Evolutionary conservation across 2,329 filamentous ascomycete genomes (phyloP).

Genomic region (Cadophora luteo-olivacea): DNA sequence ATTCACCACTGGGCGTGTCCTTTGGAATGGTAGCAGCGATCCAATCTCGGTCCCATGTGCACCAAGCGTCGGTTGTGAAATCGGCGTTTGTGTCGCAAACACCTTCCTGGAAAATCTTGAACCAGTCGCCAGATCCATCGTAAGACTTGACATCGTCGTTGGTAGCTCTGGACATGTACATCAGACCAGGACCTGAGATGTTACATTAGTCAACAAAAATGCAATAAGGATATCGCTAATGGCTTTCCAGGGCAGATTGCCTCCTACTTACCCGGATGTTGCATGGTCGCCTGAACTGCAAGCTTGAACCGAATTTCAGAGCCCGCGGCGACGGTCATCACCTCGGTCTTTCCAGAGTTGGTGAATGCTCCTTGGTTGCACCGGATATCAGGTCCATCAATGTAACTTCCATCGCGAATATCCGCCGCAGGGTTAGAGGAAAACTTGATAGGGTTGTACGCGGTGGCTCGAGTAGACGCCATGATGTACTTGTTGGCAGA

Average conservation of each 20-base stretch:
- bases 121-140: conserved; percentile 36
- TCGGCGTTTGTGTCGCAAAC: conserved; percentile 23
- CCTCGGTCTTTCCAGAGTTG: conserved; percentile 10
- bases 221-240: not conserved
- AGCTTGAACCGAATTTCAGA: conserved; percentile 11
- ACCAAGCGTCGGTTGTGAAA: conserved; percentile 22
- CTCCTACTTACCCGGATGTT: conserved; percentile 28
- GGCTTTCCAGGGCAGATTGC: too few species aligned
- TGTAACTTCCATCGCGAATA: not conserved
- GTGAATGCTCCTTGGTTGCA: conserved; percentile 21
- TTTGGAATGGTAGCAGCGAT: conserved; percentile 40
- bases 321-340: conserved; percentile 16
- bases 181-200: conserved; percentile 28
- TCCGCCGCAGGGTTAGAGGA: not conserved
- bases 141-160: conserved; percentile 27
- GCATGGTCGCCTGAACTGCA: conserved; percentile 22
- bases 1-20: conserved; percentile 47
- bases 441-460: conserved; percentile 10
- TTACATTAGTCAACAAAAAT: not conserved
- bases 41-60: not conserved
- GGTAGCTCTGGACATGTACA: conserved; percentile 35
- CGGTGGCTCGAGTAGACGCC: not conserved
- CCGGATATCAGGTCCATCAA: conserved; percentile 15
- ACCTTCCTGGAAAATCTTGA: conserved; percentile 37
- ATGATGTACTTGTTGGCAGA: not conserved